These are phyloP conservation scores for Poteriospumella lacustris DNA, from an alignment of 108 stramenopile species.

Conservation along the genomic window DNA sequence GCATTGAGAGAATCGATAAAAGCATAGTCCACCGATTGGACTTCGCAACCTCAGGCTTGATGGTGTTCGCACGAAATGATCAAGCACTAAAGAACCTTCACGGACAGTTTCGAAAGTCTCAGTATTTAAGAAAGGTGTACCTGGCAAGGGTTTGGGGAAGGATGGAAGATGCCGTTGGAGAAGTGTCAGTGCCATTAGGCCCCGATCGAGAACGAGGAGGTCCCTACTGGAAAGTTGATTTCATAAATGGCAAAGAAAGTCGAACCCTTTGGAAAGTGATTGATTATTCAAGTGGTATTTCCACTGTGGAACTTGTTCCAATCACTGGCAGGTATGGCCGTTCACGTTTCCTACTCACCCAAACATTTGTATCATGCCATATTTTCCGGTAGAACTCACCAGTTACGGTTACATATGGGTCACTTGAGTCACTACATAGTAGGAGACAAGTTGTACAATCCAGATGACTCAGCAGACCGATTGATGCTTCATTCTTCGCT, in stretches of 20 bases:
- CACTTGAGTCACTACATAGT: background rate
- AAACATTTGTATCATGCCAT: background rate
- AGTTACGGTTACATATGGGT: background rate
- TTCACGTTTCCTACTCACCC: background rate
- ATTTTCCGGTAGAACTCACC: background rate
- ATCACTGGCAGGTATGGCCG: background rate
- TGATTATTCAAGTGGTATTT: background rate
- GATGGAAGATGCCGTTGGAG: background rate
- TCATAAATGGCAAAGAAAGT: background rate
- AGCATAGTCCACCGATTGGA: background rate
- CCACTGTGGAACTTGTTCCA: background rate
- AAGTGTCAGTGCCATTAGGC: background rate
- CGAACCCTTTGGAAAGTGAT: background rate
- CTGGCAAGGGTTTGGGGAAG: background rate
- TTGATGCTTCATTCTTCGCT: background rate
- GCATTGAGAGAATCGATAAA: background rate
- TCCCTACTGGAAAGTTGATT: conserved; percentile 17
- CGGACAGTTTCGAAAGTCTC: background rate
- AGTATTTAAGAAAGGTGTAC: background rate
- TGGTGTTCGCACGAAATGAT: conserved; percentile 1
- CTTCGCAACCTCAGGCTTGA: background rate
- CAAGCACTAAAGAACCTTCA: background rate
- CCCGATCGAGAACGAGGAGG: background rate
- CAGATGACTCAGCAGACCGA: background rate
- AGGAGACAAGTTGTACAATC: background rate